Percentiles rank a stretch among this genome's conserved stretches.
Conservation (phyloP, 2,329 filamentous ascomycete species). For the Dryadomyces quercivorus region DNA sequence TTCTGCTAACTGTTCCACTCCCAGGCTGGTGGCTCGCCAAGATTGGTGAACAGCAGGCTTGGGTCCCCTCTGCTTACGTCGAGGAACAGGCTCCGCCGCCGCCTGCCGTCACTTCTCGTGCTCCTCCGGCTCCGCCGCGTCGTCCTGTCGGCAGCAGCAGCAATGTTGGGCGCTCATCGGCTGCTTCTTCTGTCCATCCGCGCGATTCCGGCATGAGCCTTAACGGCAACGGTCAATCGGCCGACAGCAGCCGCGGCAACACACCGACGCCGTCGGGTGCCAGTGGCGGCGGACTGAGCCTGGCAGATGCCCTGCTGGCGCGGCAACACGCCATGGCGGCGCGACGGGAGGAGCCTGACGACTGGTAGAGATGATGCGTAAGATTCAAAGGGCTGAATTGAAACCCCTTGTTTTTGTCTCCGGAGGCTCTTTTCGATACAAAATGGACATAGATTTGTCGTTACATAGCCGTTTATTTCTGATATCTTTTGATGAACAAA, state of each 20-base stretch:
- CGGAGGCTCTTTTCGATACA: background rate
- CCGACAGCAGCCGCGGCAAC: conserved; percentile 44
- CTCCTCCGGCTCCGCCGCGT: conserved; percentile 62
- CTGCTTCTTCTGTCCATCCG: conserved; percentile 48
- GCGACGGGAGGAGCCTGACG: conserved; percentile 52
- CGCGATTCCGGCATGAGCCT: conserved; percentile 61
- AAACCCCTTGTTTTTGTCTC: background rate
- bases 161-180: conserved; percentile 51
- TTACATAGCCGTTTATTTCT: background rate
- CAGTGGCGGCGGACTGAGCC: conserved; percentile 59
- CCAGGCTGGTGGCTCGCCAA: conserved; percentile 94
- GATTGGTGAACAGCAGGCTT: conserved; percentile 62
- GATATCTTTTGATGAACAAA: background rate
- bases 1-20: conserved; percentile 12
- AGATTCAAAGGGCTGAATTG: no score
- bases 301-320: conserved; percentile 68
- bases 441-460: background rate
- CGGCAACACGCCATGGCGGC: conserved; percentile 66
- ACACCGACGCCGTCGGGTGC: conserved; percentile 62
- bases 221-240: conserved; percentile 34
- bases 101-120: conserved; percentile 42
- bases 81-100: conserved; percentile 61
- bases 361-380: conserved; percentile 39
- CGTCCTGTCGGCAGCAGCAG: conserved; percentile 60
- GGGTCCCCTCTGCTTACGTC: conserved; percentile 89